phyloP scores from a whole-genome alignment of 768 basidiomycete genomes.

The Pulveroboletus sp. region DNA sequence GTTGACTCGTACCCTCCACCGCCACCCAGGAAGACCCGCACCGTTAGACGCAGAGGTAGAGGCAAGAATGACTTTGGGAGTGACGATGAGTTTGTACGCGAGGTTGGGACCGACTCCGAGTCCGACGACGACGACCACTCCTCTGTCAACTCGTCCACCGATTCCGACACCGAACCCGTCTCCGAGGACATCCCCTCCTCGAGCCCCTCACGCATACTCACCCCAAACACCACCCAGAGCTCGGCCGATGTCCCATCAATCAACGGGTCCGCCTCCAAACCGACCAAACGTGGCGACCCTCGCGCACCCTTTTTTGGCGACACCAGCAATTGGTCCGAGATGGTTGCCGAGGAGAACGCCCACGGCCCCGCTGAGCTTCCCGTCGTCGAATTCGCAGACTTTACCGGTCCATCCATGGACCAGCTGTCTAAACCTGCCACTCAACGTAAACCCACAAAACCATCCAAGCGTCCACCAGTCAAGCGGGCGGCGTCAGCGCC shows the following conservation, averaged over 20 bases:
- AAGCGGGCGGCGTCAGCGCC: slow-evolving; percentile 35
- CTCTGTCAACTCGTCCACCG: slow-evolving; percentile 56
- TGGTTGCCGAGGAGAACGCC: slow-evolving; percentile 73
- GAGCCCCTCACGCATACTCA: slow-evolving; percentile 52
- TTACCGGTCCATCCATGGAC: slow-evolving; percentile 33
- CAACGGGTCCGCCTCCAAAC: slow-evolving; percentile 22
- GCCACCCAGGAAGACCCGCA: slow-evolving; percentile 35
- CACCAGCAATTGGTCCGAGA: slow-evolving; percentile 72
- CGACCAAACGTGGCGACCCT: slow-evolving; percentile 28
- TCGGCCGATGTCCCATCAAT: slow-evolving; percentile 40
- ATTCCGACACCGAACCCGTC: slow-evolving; percentile 69
- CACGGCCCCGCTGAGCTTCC: slow-evolving; percentile 68
- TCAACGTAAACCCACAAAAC: slow-evolving; percentile 43
- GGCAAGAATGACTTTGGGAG: slow-evolving; percentile 58
- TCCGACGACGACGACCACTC: slow-evolving; percentile 59
- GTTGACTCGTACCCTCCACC: slow-evolving; percentile 33
- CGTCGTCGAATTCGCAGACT: slow-evolving; percentile 77
- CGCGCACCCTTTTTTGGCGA: slow-evolving; percentile 53
- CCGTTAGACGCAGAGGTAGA: slow-evolving; percentile 62
- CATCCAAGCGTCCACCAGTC: slow-evolving; percentile 35
- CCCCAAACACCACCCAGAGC: slow-evolving; percentile 68
- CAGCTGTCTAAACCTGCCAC: slow-evolving; percentile 33
- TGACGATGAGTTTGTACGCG: slow-evolving; percentile 77
- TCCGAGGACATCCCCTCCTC: slow-evolving; percentile 59
- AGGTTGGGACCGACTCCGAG: slow-evolving; percentile 69